A percentile compares a stretch with the other conserved stretches of the same genome.
Evolutionary conservation across 2,329 filamentous ascomycete species (phyloP).

Genomic region (Pseudogymnoascus sp.): DNA sequence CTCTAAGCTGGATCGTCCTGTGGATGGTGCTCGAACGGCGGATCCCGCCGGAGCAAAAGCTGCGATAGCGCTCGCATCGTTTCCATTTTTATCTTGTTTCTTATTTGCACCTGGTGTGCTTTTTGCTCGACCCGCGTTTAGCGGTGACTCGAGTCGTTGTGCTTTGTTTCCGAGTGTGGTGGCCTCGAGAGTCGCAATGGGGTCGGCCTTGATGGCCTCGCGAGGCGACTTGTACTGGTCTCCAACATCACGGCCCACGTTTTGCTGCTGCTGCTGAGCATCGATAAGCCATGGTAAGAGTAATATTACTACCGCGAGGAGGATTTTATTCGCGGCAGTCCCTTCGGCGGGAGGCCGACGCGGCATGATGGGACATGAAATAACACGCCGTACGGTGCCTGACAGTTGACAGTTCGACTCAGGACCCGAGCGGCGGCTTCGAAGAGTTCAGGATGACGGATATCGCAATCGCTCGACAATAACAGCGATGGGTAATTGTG

Average conservation of each 20-base stretch:
- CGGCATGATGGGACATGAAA: constrained; percentile 43
- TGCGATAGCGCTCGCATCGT: constrained; percentile 90
- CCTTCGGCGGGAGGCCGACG: constrained; percentile 56
- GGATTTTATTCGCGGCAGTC: constrained; percentile 42
- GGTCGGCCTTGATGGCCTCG: constrained; percentile 24
- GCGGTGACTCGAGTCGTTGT: constrained; percentile 28
- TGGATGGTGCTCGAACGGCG: constrained; percentile 91
- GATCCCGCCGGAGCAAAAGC: constrained; percentile 93
- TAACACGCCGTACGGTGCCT: constrained; percentile 5
- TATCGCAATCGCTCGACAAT: not conserved
- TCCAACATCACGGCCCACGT: constrained; percentile 17
- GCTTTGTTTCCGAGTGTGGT: constrained; percentile 24
- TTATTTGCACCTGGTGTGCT: constrained; percentile 25
- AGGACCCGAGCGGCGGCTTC: not conserved
- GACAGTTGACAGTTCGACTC: constrained; percentile 4
- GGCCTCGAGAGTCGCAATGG: constrained; percentile 22
- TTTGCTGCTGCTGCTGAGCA: constrained; percentile 56
- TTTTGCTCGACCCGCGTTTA: constrained; percentile 24
- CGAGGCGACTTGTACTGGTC: constrained; percentile 25
- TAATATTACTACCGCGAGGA: constrained; percentile 49
- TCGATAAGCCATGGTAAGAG: constrained; percentile 53
- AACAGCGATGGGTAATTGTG: not conserved
- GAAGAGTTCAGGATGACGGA: not conserved
- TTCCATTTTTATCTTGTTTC: constrained; percentile 31
- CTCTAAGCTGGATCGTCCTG: constrained; percentile 53